phyloP scores from a whole-genome alignment of 495 filamentous ascomycete species.

The Letharia columbiana region DNA sequence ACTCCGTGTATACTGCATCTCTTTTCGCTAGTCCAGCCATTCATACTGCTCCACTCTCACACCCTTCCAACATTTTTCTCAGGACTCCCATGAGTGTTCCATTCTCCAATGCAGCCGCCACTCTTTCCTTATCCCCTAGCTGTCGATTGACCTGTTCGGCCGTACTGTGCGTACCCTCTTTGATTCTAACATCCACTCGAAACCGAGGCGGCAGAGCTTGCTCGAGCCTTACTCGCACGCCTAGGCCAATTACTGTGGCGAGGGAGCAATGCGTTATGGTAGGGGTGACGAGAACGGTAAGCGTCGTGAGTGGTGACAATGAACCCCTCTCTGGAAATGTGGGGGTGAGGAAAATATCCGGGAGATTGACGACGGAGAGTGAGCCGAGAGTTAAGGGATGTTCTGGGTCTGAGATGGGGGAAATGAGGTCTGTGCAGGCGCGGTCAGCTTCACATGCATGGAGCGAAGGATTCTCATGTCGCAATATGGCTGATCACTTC shows the following conservation, averaged over 20 bases:
- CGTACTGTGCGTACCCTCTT: slow-evolving; percentile 90
- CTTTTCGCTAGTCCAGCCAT: neutral
- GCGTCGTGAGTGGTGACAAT: slow-evolving; percentile 39
- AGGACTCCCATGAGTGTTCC: slow-evolving; percentile 78
- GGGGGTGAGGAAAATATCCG: slow-evolving; percentile 74
- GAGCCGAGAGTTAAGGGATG: slow-evolving; percentile 89
- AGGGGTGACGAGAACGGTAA: slow-evolving; percentile 70
- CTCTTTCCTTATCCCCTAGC: slow-evolving; percentile 89
- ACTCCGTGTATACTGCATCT: neutral
- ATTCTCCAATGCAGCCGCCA: slow-evolving; percentile 92
- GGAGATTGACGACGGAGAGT: slow-evolving; percentile 84
- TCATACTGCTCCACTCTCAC: slow-evolving; percentile 16
- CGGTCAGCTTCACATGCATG: slow-evolving; percentile 5
- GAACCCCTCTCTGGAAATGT: slow-evolving; percentile 21
- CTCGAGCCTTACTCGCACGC: slow-evolving; percentile 83
- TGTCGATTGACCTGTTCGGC: slow-evolving; percentile 95
- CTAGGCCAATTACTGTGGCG: slow-evolving; percentile 92
- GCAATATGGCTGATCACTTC: neutral
- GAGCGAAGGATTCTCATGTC: neutral
- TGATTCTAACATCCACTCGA: slow-evolving; percentile 85
- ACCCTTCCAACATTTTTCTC: slow-evolving; percentile 75
- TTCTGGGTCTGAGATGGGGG: slow-evolving; percentile 89
- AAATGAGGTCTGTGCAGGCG: slow-evolving; percentile 66
- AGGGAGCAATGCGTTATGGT: slow-evolving; percentile 95
- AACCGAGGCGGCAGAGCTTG: slow-evolving; percentile 88